Base-by-base conservation (phyloP, 1,284 basidiomycete species). In the Leccinum griseonigrum region DNA sequence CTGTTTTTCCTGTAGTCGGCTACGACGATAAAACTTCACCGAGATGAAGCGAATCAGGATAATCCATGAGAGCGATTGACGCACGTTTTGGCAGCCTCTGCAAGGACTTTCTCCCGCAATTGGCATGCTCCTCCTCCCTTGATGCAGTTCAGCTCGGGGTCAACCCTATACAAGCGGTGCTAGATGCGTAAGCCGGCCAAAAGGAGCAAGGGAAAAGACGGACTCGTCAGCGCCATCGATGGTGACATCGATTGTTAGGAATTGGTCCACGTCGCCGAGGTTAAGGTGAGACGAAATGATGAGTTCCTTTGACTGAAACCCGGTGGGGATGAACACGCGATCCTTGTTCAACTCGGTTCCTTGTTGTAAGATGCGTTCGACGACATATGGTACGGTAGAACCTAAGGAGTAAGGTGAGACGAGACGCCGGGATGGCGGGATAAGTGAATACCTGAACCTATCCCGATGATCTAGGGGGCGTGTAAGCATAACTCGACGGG, bases 81-180 rank as follows among this genome's bases (percentile, higher is more conserved):
- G 59, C 60, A 91, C 83, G 89, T 94, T 68, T 86, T 85, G n/a
- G 97, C 96, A 18, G 95, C 95, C 75, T 98, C 97, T 3, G 95
- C 96, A 18, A 99, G 84, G 3, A 99, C 95, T 77, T 99, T 99
- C 78, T 99, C 97, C 40, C 96, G 87, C 38, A 99, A 78, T 70
- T 99, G 97, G 76, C 97, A 98, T 1, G 95, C 97, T 10, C 97
- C 97, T 60, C 97, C 97, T 13, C 97, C 97, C 78, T 99, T 99
- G 81, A 99, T 97, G 64, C 92, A 92, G 79, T 99, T 97, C 59
- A 99, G 81, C 46, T 87, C 78, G 50, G 82, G 77, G 77, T 98
- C 96, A 36, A 98, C 94, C 77, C 94, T 96, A 69, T 36, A 43
- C 32, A 40, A 52, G 53, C 31, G 16, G 67, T 55, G 51, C 56